A percentile compares a stretch with the other conserved stretches of the same genome.
These are phyloP conservation scores for Pythium chondricola DNA, from an alignment of 352 stramenopile species.

Conservation along the genomic window DNA sequence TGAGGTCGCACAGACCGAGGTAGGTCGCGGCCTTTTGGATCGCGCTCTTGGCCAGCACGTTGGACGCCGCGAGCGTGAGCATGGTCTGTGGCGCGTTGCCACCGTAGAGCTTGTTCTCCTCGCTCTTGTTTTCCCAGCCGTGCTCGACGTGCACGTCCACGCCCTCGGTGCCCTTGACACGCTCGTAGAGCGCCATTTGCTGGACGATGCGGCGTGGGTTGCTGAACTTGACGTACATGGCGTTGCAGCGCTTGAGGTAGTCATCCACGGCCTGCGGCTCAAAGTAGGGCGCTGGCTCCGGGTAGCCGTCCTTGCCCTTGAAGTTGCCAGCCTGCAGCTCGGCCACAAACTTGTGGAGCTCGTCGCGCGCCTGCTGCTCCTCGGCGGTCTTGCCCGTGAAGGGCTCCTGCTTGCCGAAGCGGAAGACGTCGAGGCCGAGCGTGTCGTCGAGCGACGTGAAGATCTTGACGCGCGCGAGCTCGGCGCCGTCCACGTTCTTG, in stretches of 20 bases:
- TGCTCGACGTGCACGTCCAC: conserved; percentile 76
- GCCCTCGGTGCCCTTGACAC: conserved; percentile 64
- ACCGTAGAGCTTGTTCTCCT: conserved; percentile 79
- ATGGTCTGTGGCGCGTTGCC: conserved; percentile 63
- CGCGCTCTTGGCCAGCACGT: conserved; percentile 77
- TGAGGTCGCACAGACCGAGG: conserved; percentile 91
- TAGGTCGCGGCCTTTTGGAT: conserved; percentile 83
- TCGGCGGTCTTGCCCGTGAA: conserved; percentile 54
- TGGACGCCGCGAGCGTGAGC: conserved; percentile 76
- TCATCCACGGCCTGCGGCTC: conserved; percentile 54
- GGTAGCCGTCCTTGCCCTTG: conserved; percentile 39
- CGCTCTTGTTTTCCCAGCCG: conserved; percentile 70
- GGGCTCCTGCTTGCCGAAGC: conserved; percentile 67
- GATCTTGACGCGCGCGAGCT: conserved; percentile 85
- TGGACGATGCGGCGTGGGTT: conserved; percentile 64
- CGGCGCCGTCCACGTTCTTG: conserved; percentile 48
- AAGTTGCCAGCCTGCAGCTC: conserved; percentile 78
- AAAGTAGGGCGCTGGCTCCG: conserved; percentile 46
- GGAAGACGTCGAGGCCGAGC: conserved; percentile 84
- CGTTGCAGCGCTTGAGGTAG: conserved; percentile 66
- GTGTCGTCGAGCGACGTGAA: conserved; percentile 85
- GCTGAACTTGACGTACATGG: conserved; percentile 81
- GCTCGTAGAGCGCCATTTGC: conserved; percentile 66
- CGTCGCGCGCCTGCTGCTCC: conserved; percentile 47
- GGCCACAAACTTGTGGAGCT: conserved; percentile 61